Evolutionary conservation across 805 yeast species (phyloP), one percentile per base, ranked within the genome.

Genomic region (Zygoascus flipseniorum): DNA sequence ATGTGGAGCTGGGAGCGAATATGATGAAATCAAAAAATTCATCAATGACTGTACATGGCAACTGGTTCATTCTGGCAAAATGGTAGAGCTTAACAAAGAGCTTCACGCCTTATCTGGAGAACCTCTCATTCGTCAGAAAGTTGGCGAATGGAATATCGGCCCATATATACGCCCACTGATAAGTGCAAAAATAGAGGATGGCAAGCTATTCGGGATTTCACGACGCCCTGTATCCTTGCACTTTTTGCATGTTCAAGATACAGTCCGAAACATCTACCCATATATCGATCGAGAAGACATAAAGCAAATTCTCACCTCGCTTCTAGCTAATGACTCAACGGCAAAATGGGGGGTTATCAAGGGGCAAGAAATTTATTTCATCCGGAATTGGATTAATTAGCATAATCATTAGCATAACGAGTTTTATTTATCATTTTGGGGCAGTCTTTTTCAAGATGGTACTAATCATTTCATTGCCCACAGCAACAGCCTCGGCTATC

Each of bases 401-500:
- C 13, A 11, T 35, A 10, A n/a, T n/a, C 39, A 11, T 35, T 5
- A 4, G 13, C 16, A 35, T 23, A 23, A 23, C 28, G 8, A 37
- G n/a, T 37, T 42, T 16, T 42, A 42, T 16, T 42, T 42, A 42
- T 42, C 26, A 11, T 13, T n/a, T 47, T 18, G 26, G 5, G 39
- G 43, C 11, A n/a, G 59, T 59, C 48, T 72, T 72, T 26, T 65
- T 73, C 55, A 84, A 70, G 35, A 89, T 88, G 9, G 88, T 86
- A 64, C 80, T 81, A 57, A 93, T 86, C 99, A 92, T 92, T 60
- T 88, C 96, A 69, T 92, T 93, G 10, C 98, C 98, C 46, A 89
- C 75, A 47, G 77, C 79, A 59, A 84, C 86, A 9, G 97, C 97
- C 62, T 90, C 96, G 1, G 89, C 82, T 52, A 90, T 77, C 86